phyloP scores from a whole-genome alignment of 768 basidiomycete genomes.

The Auriscalpium orientale region DNA sequence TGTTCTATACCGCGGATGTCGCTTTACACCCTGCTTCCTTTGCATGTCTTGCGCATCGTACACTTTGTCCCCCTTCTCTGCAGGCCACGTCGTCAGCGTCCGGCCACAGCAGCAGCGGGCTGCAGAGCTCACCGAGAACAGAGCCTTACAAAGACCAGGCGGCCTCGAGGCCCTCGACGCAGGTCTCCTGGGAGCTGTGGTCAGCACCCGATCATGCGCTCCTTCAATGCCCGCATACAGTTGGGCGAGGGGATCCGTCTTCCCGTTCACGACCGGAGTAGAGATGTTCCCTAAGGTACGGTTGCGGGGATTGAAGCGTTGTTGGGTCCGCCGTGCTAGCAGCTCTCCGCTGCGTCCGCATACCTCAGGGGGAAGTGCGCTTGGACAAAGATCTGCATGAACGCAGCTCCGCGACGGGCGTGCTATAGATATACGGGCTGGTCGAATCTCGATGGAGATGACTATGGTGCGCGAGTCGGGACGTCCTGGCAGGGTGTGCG shows the following conservation, averaged over 20 bases:
- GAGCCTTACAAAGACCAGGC: conserved; percentile 48
- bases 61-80: conserved; percentile 74
- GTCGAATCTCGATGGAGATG: conserved; percentile 67
- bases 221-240: conserved; percentile 60
- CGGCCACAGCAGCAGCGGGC: conserved; percentile 37
- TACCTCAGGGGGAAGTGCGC: conserved; percentile 69
- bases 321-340: conserved; percentile 69
- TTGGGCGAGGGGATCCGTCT: conserved; percentile 68
- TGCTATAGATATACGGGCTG: conserved; percentile 81
- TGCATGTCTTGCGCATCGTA: conserved; percentile 78
- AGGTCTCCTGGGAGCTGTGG: conserved; percentile 41
- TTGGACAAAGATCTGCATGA: conserved; percentile 76
- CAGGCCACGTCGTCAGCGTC: not conserved
- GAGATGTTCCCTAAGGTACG: conserved; percentile 57
- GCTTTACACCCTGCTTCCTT: conserved; percentile 54
- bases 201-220: conserved; percentile 37
- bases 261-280: conserved; percentile 60
- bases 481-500: conserved; percentile 78
- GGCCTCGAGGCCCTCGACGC: conserved; percentile 37
- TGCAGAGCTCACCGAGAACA: conserved; percentile 73
- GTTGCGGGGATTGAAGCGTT: conserved; percentile 73
- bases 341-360: conserved; percentile 68
- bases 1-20: too few species aligned
- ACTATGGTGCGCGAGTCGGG: too few species aligned
- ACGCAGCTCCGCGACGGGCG: conserved; percentile 79